Conservation (phyloP, 352 stramenopile species). For the Phytophthora fragariaefolia region DNA sequence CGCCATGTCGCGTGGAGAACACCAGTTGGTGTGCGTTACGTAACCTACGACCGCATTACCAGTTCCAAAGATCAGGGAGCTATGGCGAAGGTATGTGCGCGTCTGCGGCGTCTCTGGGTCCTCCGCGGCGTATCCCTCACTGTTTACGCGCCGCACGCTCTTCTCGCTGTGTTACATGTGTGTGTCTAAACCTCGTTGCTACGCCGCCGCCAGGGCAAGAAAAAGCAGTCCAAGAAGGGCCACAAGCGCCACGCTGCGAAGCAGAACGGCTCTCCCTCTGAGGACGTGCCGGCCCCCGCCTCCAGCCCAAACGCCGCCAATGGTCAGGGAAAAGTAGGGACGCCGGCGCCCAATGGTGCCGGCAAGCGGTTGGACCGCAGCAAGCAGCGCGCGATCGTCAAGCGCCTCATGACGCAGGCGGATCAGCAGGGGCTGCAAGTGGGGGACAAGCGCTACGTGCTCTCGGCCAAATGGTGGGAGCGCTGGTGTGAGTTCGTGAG, state of each 20-base stretch:
- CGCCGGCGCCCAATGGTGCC: conserved; percentile 10
- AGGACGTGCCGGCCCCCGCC: background rate
- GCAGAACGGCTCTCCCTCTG: conserved; percentile 39
- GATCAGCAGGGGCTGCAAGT: conserved; percentile 75
- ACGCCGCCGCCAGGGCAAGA: conserved; percentile 39
- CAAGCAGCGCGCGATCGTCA: conserved; percentile 65
- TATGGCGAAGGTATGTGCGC: conserved; percentile 37
- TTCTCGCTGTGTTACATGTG: background rate
- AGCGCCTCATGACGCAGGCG: conserved; percentile 65
- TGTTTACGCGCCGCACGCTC: background rate
- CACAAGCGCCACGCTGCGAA: conserved; percentile 50
- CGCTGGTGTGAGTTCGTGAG: conserved; percentile 76
- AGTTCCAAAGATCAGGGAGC: conserved; percentile 13
- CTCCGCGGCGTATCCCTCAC: background rate
- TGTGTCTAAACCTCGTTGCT: background rate
- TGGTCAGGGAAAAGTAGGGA: conserved; percentile 4
- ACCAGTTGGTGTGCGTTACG: no score
- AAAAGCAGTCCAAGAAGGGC: conserved; percentile 66
- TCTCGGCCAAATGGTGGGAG: conserved; percentile 86
- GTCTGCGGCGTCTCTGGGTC: background rate
- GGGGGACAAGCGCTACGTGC: conserved; percentile 79
- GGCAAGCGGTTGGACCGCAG: conserved; percentile 35
- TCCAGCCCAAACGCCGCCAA: conserved; percentile 4
- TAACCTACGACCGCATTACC: no score
- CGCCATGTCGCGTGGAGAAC: no score